Base-by-base conservation (phyloP, 768 basidiomycete species). In the Rickenella mellea region DNA sequence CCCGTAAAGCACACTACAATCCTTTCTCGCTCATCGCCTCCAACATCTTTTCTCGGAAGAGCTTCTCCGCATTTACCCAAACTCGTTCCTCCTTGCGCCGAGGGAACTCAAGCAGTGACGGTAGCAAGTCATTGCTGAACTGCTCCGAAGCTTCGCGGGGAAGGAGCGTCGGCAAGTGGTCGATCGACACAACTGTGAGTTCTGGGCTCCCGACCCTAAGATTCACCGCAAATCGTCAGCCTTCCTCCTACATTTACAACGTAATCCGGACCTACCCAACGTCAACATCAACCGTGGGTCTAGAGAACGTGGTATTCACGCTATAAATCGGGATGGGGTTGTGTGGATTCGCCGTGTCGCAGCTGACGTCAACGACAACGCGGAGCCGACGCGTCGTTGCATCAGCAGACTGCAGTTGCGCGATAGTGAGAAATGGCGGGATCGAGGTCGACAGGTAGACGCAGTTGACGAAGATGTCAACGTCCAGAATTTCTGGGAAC, bases 391-490 rank as follows among this genome's bases (percentile, higher is more conserved):
- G 72, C 14, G 63, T 52, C 42, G 67, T 63, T 20, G 92, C 90
- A n/a, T n/a, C n/a, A 10, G 85, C 87, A 17, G 70, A 69, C n/a
- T 62, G 62, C 48, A 96, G 83, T 45, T 77, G 76, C 31, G 83
- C 76, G 22, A 65, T 59, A 4, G 80, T 80, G 37, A 96, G 46
- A 61, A 97, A 98, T n/a, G 80, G 66, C 0, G 90, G 89, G 42
- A 94, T 91, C 46, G 70, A 59, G 14, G 80, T 76, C n/a, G 78
- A 80, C 39, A 99, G 81, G 63, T 98, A 98, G 61, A 99, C 98
- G 74, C 96, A 98, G 69, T 99, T 99, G 72, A 98, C 79, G 56
- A 99, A 97, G 54, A 99, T 80, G 65, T 99, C 94, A 48, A 91
- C 94, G 48, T 90, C 89, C 24, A 98, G 74, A 46, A 99, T 90